phyloP scores from a whole-genome alignment of 2,329 filamentous ascomycete genomes.

The Amesomyces nigricolor region DNA sequence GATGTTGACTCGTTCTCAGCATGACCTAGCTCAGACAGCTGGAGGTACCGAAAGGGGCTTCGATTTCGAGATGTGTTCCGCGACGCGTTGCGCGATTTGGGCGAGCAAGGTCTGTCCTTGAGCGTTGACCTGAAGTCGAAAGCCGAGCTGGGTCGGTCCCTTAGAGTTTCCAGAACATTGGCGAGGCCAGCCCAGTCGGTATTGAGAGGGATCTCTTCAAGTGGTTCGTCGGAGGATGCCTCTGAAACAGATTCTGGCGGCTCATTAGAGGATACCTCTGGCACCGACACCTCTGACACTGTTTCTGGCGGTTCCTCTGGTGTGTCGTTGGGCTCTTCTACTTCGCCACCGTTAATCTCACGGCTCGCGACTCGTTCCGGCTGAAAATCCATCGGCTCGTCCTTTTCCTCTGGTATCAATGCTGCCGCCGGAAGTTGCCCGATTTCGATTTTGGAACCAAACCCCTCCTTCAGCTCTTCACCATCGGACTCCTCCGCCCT shows the following conservation, averaged over 20 bases:
- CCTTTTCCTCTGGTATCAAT: no score
- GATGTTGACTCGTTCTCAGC: slow-evolving; percentile 2
- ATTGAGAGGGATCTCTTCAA: neutral
- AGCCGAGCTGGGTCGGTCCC: slow-evolving; percentile 13
- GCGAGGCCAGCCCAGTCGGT: slow-evolving; percentile 17
- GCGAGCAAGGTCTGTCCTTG: slow-evolving; percentile 17
- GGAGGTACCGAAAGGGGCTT: slow-evolving; percentile 1
- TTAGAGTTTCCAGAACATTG: slow-evolving; percentile 11
- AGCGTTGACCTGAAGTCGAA: slow-evolving; percentile 2
- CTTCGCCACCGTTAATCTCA: neutral
- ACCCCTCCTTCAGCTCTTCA: no score
- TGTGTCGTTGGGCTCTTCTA: neutral
- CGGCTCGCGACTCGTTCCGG: no score
- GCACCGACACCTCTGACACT: no score
- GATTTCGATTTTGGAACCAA: no score
- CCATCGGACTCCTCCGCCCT: no score
- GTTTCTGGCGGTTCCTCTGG: neutral
- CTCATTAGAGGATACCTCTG: neutral
- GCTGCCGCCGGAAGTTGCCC: no score
- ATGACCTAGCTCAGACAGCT: slow-evolving; percentile 6
- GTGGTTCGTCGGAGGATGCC: neutral
- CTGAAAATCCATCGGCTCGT: no score
- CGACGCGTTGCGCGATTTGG: slow-evolving; percentile 20
- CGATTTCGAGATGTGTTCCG: slow-evolving; percentile 12
- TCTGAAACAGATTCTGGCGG: neutral